Conservation (phyloP, 2,329 filamentous ascomycete species). For the Aspergillus aculeatus region DNA sequence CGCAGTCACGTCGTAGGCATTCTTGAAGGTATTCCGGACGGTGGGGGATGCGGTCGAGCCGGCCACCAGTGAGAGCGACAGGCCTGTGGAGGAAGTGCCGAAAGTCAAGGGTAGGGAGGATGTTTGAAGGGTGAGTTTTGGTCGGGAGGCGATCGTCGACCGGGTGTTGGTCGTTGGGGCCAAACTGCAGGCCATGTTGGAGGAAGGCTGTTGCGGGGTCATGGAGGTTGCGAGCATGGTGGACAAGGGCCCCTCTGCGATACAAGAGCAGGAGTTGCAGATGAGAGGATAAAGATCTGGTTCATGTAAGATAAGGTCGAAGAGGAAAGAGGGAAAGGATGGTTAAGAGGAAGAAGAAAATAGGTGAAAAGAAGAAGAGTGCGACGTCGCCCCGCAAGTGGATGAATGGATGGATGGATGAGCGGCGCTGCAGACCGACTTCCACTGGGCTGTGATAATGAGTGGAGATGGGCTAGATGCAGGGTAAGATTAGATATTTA, state of each 20-base stretch:
- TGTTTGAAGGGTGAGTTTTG: conserved; percentile 63
- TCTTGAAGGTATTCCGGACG: conserved; percentile 60
- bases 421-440: background rate
- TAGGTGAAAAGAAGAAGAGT: background rate
- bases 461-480: background rate
- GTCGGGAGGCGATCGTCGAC: conserved; percentile 40
- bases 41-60: conserved; percentile 55
- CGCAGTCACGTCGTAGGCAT: conserved; percentile 53
- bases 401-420: background rate
- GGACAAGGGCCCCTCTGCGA: conserved; percentile 13
- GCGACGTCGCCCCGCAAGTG: conserved; percentile 3
- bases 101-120: conserved; percentile 50
- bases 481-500: background rate
- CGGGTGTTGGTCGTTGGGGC: conserved; percentile 12
- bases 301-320: background rate
- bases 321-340: background rate
- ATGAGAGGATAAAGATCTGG: background rate
- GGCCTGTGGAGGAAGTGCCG: conserved; percentile 53
- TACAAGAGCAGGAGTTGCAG: background rate
- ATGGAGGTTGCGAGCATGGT: conserved; percentile 26
- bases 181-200: conserved; percentile 20
- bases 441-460: background rate
- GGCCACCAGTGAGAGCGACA: conserved; percentile 55
- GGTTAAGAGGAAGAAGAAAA: conserved; percentile 1
- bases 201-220: conserved; percentile 17